These are phyloP conservation scores for Salix exigua DNA, from an alignment of 345 rosid species.

Conservation along the genomic window DNA sequence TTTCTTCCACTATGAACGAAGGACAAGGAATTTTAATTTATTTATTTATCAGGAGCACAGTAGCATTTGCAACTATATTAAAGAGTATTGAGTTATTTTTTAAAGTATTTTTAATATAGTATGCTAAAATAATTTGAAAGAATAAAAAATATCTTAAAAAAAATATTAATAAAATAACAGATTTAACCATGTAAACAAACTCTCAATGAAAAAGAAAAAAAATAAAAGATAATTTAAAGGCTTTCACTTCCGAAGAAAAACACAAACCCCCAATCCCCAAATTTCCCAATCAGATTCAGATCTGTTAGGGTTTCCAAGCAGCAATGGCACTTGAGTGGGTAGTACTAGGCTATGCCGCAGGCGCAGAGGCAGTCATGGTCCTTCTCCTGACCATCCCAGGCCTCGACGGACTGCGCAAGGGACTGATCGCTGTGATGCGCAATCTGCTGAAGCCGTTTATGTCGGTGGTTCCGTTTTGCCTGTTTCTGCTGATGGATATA, in stretches of 20 bases:
- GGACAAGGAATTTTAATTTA: too few relatives aligned
- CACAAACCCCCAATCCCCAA: neutral
- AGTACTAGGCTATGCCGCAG: constrained; percentile 32
- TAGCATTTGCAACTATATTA: neutral
- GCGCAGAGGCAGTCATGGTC: constrained; percentile 35
- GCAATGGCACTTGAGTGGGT: constrained; percentile 36
- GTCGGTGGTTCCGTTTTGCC: constrained; percentile 31
- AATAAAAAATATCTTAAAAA: too few relatives aligned
- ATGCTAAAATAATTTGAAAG: too few relatives aligned
- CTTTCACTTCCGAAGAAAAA: neutral
- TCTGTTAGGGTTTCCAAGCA: neutral
- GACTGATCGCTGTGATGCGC: constrained; percentile 27
- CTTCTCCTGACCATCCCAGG: constrained; percentile 31
- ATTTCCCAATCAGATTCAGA: constrained; percentile 10
- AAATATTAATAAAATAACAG: too few relatives aligned
- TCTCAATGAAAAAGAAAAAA: too few relatives aligned
- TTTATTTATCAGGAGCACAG: too few relatives aligned
- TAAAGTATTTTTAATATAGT: too few relatives aligned
- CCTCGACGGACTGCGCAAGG: constrained; percentile 31
- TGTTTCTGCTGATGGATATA: constrained; percentile 33
- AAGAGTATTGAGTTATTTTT: too few relatives aligned
- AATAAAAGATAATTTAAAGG: too few relatives aligned
- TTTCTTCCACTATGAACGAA: too few relatives aligned
- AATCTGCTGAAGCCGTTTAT: constrained; percentile 35
- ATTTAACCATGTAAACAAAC: too few relatives aligned